Base-by-base conservation (phyloP, 164 flowering plant genomes). In the Vitis rotundifolia region DNA sequence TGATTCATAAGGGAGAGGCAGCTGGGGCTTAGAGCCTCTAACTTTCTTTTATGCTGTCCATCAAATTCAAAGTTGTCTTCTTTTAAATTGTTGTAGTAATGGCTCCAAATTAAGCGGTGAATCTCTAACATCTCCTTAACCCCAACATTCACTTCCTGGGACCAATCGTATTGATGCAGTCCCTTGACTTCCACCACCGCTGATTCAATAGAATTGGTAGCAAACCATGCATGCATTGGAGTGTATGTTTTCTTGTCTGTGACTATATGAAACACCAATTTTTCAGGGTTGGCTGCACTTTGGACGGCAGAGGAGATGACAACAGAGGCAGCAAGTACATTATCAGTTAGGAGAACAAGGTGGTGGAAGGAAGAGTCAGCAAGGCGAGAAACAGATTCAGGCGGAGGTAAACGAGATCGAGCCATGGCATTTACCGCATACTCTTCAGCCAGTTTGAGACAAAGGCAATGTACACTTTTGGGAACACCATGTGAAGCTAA, bases 141-240 rank as follows among this genome's bases (percentile, higher is more conserved):
- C 22, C 73, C 80, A 37, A 76, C 60, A 64, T 88, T 89, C 57
- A 83, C 87, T 48, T 82, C 78, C 9, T 69, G 69, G 67, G 88
- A 74, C 97, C 92, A 89, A 70, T 91, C 89, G 61, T 68, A 88
- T 15, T 91, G 93, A 75, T 91, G 97, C 64, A 91, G 72, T 10
- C 92, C 93, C 75, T 87, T 91, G n/a, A 91, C 90, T 80, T 89
- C 93, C 69, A 89, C 83, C 29, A 81, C 83, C 1, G 89, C 83
- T 11, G 88, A 81, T 28, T 73, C 44, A 12, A 77, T 61, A 10
- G 86, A 58, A 71, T 89, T 77, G 37, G 81, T 74, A 0, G 97
- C 88, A 75, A 91, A 89, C 97, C 93, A 89, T 0, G 97, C 89
- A 72, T 89, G 91, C 97, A 91, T 91, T 8, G 93, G 79, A 14